A percentile compares a stretch with the other conserved stretches of the same genome.
These are phyloP conservation scores for Cetradonia linearis DNA, from an alignment of 495 filamentous ascomycete genomes.

Conservation along the genomic window DNA sequence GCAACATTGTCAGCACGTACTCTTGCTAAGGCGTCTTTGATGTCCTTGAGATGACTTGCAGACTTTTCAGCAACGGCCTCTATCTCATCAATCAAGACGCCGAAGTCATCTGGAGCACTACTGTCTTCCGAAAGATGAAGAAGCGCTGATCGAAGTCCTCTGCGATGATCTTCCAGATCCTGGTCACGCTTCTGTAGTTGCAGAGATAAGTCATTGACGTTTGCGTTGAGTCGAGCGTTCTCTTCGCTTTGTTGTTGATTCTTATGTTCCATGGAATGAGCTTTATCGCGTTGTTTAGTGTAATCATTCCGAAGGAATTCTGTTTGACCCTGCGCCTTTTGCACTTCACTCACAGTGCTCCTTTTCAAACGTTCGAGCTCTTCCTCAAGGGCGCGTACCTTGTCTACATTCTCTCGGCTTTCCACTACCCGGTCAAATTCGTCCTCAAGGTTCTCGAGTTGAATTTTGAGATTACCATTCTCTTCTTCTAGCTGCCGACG, in stretches of 20 bases:
- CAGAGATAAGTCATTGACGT: constrained; percentile 41
- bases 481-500: constrained; percentile 70
- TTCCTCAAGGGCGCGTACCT: constrained; percentile 53
- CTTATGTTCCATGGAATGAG: constrained; percentile 43
- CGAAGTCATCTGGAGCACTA: constrained; percentile 45
- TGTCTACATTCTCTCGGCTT: constrained; percentile 67
- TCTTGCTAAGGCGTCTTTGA: constrained; percentile 16
- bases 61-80: constrained; percentile 44
- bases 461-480: constrained; percentile 59
- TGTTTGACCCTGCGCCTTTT: constrained; percentile 45
- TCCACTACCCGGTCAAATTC: constrained; percentile 79
- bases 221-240: constrained; percentile 35
- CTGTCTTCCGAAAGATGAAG: constrained; percentile 48
- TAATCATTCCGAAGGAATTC: constrained; percentile 47
- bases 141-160: constrained; percentile 52
- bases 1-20: constrained; percentile 34
- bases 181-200: constrained; percentile 38
- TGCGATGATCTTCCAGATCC: constrained; percentile 41
- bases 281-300: constrained; percentile 43
- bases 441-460: constrained; percentile 79
- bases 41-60: constrained; percentile 24
- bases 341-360: constrained; percentile 45
- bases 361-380: constrained; percentile 55
- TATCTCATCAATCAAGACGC: constrained; percentile 51
- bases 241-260: constrained; percentile 44